Conservation (phyloP, 805 yeast genomes). For the Kockiozyma suomiensis region DNA sequence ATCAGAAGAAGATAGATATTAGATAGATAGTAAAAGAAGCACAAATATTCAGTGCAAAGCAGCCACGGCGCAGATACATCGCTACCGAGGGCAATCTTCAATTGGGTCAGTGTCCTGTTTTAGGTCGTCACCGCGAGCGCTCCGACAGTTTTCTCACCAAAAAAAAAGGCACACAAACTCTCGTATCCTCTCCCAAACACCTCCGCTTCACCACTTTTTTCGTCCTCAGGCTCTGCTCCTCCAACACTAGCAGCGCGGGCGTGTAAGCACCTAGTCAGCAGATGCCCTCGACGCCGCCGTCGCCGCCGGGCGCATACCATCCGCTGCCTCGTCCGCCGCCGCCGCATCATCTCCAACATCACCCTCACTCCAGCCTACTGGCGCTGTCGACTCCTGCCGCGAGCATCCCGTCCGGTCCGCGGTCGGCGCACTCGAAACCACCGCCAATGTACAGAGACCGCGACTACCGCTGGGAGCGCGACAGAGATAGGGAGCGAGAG, state of each 20-base stretch:
- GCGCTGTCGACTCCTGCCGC: constrained; percentile 9
- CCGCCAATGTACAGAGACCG: constrained; percentile 4
- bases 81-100: neutral
- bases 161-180: too few species aligned
- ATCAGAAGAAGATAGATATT: too few species aligned
- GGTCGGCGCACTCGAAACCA: neutral
- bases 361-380: neutral
- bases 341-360: neutral
- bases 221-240: neutral
- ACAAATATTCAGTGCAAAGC: too few species aligned
- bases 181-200: neutral
- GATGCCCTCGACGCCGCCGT: constrained; percentile 22
- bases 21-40: too few species aligned
- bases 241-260: neutral
- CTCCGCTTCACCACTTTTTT: neutral
- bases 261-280: neutral
- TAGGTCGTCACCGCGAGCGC: constrained; percentile 1
- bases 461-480: constrained; percentile 7
- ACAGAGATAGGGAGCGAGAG: constrained; percentile 2
- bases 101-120: constrained; percentile 3
- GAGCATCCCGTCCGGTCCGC: constrained; percentile 2
- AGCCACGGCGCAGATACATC: too few species aligned
- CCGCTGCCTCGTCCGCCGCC: constrained; percentile 8
- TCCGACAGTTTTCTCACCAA: neutral
- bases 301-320: constrained; percentile 21